Evolutionary conservation across 345 rosid species (phyloP), one percentile per base, ranked within the genome.

Genomic region (Aegle marmelos): DNA sequence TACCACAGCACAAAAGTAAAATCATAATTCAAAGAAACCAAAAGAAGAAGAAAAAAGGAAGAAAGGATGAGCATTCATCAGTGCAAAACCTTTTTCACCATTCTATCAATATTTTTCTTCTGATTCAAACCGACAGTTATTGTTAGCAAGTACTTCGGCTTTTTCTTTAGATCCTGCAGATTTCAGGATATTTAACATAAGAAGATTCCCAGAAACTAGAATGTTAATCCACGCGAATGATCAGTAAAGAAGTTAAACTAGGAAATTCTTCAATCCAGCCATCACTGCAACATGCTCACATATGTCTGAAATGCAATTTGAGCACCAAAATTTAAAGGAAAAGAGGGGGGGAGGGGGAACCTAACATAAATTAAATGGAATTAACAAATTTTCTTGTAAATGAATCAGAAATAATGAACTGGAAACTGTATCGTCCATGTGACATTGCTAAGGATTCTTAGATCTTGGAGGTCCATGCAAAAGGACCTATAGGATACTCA

Each of bases 81-180:
- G 31, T 39, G 68, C 50, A 76, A 53, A 45, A 95, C 98, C 98
- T 95, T 95, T 84, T 87, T 89, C 85, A 95, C 86, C 85, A 90
- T 91, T 71, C 87, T 80, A 76, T 95, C 79, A 25, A 95, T 89
- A 70, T 91, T 90, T 63, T 84, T 71, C 81, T 88, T 89, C 82
- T 95, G 98, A 74, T 83, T 86, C 73, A 88, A 76, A 72, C 98
- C 98, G 78, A 93, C 98, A 2, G 98, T 93, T 79, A 95, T 91
- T 30, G 98, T 88, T 21, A 92, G 86, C 39, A 95, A 89, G 83
- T 95, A 93, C 78, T 88, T 90, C 45, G 98, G 98, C 77, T 89
- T 90, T 79, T 87, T 92, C 87, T 84, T 83, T 80, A 95, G 74
- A 87, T 93, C 98, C 97, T 95, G 90, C 81, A 86, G 45, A 73